Conservation (phyloP, 305 asterid genomes). For the Coffea humblotiana region DNA sequence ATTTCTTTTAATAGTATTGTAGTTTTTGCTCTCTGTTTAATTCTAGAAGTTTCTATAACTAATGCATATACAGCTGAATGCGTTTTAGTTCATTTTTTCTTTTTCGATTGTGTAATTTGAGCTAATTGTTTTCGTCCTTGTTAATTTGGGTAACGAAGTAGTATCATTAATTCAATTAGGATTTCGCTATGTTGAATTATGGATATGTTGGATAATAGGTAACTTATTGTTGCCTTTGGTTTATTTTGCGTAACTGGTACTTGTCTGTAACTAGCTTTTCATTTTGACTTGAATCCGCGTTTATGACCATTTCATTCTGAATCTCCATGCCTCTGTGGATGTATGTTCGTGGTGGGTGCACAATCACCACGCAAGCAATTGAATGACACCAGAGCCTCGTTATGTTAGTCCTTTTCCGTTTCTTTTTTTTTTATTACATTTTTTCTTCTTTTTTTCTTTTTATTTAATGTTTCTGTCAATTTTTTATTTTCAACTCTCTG, state of each 20-base stretch:
- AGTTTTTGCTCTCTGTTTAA: background rate
- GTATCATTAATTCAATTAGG: background rate
- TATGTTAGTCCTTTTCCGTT: background rate
- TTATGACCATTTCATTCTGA: background rate
- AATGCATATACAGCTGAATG: background rate
- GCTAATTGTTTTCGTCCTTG: background rate
- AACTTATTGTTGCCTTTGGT: background rate
- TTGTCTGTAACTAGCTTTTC: background rate
- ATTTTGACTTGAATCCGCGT: background rate
- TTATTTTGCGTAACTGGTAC: background rate
- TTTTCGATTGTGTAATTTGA: background rate
- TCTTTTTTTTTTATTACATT: background rate
- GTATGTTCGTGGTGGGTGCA: background rate
- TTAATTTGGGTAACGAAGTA: background rate
- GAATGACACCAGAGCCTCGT: background rate
- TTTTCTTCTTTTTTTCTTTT: background rate
- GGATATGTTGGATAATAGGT: background rate
- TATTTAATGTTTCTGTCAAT: background rate
- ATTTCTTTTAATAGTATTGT: too few species aligned
- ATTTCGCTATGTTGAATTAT: background rate
- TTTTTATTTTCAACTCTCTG: background rate
- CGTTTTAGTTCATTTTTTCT: background rate
- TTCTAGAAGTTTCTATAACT: background rate
- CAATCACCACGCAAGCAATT: background rate
- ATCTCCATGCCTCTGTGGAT: background rate